Evolutionary conservation across 2,329 filamentous ascomycete genomes (phyloP), one percentile per base, ranked within the genome.

Genomic region (Ilyonectria destructans): DNA sequence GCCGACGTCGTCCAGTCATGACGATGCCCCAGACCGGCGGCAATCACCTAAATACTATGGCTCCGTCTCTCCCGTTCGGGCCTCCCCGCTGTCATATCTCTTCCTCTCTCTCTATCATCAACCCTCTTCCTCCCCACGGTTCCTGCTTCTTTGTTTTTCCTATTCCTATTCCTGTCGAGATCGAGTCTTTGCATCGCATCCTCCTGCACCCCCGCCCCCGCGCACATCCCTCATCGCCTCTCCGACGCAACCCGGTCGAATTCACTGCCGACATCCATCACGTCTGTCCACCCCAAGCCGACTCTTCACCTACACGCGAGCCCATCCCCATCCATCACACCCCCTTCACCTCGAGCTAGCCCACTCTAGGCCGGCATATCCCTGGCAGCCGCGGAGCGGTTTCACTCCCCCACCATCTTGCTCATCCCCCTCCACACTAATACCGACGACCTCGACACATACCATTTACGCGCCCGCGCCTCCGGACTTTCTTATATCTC

Each of bases 21-120:
- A 68, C 65, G 62, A 72, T 73, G 70, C 60, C 65, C 70, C 69
- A 69, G 64, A 71, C 70, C 69, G 65, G 68, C 69, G 62, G 69
- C 72, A 62, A 69, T 72, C 71, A 74, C 69, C 75, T 78, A 76
- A 79, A 78, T 77, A 77, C 73, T 69, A 73, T 70, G 63, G 69
- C 71, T 69, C 74, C 71, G 74, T 75, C 71, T 69, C 69, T 66
- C 66, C 66, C 64, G 62, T 55, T 70, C 65, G 71, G 71, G 63
- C 68, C 59, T 74, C 67, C 71, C 73, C 74, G 70, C 65, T 75
- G 60, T 65, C 65, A 66, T 68, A 51, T 43, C 62, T 65, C 55
- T 73, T 64, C 56, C 62, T 64, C 68, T 61, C 61, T 64, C 58
- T 69, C 65, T 75, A 70, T 58, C 54, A 58, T 69, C 61, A 21